Evolutionary conservation across 2,329 filamentous ascomycete species (phyloP), one percentile per base, ranked within the genome.

Genomic region (Diplocarpon rosae): DNA sequence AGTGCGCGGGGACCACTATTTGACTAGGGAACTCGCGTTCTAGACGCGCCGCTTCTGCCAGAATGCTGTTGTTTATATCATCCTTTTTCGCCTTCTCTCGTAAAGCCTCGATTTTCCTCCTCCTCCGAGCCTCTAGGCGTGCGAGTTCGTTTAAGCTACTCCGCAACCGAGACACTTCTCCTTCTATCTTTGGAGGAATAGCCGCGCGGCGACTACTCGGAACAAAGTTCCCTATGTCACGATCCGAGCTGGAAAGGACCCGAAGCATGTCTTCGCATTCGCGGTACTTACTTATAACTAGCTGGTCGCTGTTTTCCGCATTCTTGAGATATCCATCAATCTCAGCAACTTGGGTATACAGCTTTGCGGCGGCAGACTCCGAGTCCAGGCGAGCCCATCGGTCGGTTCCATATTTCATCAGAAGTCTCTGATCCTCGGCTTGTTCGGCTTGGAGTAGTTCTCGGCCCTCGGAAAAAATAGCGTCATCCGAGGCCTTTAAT

Each of bases 11-110:
- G 40, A 87, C 83, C 41, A 98, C 83, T 10, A 80, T 76, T 31
- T 89, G 88, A 65, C 85, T 85, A 0, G 88, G 85, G 51, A 87
- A 90, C 47, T 85, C 81, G 37, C 89, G 78, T 66, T 96, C 92
- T 11, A 96, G 70, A 8, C 88, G 78, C 30, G 83, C 81, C 2
- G 89, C 82, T 69, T 96, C 89, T 39, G 76, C 75, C 16, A 95
- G 70, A 3, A 98, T 82, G 39, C 88, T 85, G 0, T 78, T 75
- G 57, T 88, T 88, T 56, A 96, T 89, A 62, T 96, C 90, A 63
- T 98, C 92, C 16, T 78, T 75, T 42, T 83, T 85, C 3, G 83
- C 82, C 59, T 89, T 93, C 47, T 87, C 80, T 28, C 81, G 76
- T 37, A 96, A 63, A 1, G 76, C 71, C 59, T 95, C 87, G 2